Conservation (phyloP, 2,329 filamentous ascomycete species). For the Nigrospora sphaerica region DNA sequence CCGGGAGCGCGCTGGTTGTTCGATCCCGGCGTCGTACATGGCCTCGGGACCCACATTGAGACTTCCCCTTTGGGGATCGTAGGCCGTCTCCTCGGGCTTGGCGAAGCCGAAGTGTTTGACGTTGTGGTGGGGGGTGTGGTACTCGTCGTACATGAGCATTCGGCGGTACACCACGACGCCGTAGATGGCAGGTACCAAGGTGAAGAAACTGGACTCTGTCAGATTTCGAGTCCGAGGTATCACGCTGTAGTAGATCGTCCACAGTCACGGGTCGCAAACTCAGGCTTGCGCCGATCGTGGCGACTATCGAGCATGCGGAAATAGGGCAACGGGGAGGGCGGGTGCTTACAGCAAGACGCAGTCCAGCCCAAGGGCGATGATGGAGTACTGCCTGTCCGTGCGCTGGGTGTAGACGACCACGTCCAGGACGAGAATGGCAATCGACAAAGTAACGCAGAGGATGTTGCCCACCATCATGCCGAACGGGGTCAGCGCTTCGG, state of each 20-base stretch:
- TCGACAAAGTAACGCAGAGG: constrained; percentile 40
- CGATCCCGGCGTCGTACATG: constrained; percentile 16
- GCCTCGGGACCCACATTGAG: constrained; percentile 7
- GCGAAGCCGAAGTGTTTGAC: constrained; percentile 40
- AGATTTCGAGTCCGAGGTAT: not conserved
- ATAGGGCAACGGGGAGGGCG: no score
- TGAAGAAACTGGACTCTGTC: constrained; percentile 27
- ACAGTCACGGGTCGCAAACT: no score
- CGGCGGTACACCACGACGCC: constrained; percentile 39
- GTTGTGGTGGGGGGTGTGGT: constrained; percentile 39
- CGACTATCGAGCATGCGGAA: not conserved
- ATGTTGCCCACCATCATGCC: constrained; percentile 44
- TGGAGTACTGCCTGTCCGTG: constrained; percentile 38
- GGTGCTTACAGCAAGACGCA: constrained; percentile 37
- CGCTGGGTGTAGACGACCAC: constrained; percentile 40
- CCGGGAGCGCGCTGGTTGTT: constrained; percentile 1
- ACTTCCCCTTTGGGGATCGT: constrained; percentile 6
- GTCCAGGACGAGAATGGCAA: constrained; percentile 42
- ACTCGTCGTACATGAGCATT: constrained; percentile 40
- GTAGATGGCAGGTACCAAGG: constrained; percentile 37
- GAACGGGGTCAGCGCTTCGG: constrained; percentile 47
- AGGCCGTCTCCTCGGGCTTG: constrained; percentile 16
- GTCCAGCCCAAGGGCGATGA: constrained; percentile 41
- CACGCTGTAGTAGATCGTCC: no score
- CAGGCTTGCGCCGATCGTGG: no score